Percentiles rank a stretch among this genome's conserved stretches.
Evolutionary conservation across 208 protist genomes (phyloP).

Genomic region (Crithidia fasciculata): DNA sequence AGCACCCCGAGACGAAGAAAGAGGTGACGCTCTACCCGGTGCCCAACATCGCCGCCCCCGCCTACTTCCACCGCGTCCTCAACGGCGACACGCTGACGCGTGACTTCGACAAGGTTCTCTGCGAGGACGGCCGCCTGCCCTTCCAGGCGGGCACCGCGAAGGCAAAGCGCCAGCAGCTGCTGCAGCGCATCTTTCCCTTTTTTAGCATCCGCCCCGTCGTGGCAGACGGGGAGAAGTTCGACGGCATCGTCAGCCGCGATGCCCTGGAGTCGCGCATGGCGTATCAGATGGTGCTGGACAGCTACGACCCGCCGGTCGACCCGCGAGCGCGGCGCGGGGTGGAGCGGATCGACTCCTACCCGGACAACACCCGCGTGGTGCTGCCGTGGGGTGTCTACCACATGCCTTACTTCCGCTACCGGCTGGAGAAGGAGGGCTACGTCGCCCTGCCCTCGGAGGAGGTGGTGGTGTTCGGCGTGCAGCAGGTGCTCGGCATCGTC

Average conservation of each 20-base stretch:
- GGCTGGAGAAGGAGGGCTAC: constrained; percentile 71
- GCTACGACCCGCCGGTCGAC: constrained; percentile 75
- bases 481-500: constrained; percentile 48
- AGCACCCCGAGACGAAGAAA: constrained; percentile 72
- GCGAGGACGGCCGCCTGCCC: constrained; percentile 84
- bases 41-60: constrained; percentile 68
- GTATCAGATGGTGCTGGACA: constrained; percentile 84
- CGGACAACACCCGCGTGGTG: constrained; percentile 57
- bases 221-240: constrained; percentile 66
- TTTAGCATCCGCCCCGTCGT: constrained; percentile 69
- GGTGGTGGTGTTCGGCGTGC: constrained; percentile 68
- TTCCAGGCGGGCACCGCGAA: constrained; percentile 55
- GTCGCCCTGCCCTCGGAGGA: constrained; percentile 51
- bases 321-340: constrained; percentile 78
- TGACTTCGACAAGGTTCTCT: constrained; percentile 76
- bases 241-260: constrained; percentile 76
- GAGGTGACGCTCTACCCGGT: constrained; percentile 83
- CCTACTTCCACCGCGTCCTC: constrained; percentile 70
- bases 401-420: constrained; percentile 85
- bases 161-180: constrained; percentile 43
- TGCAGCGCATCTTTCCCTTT: constrained; percentile 68
- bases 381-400: constrained; percentile 89
- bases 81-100: constrained; percentile 39
- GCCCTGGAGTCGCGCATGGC: constrained; percentile 85
- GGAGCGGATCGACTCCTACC: constrained; percentile 77